These are phyloP conservation scores for Fusarium sp. DNA, from an alignment of 2,329 filamentous ascomycete genomes.

Conservation along the genomic window DNA sequence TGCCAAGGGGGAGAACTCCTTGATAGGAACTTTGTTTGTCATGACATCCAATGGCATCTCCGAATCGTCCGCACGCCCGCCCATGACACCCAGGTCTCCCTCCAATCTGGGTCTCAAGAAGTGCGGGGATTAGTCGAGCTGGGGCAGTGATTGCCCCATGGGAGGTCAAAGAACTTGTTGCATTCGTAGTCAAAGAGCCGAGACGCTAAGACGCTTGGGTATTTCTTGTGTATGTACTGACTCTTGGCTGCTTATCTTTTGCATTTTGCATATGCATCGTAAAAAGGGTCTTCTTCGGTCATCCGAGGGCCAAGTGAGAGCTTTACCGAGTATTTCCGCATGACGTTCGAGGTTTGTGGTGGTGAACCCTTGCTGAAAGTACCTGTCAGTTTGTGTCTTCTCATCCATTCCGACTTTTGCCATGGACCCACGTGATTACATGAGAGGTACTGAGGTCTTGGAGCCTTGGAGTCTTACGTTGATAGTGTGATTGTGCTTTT, in stretches of 20 bases:
- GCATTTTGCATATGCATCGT: constrained; percentile 25
- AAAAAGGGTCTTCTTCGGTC: constrained; percentile 30
- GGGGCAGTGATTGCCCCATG: constrained; percentile 32
- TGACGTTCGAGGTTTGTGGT: constrained; percentile 26
- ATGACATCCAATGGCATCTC: constrained; percentile 36
- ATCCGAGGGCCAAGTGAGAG: constrained; percentile 18
- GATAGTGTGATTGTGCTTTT: constrained; percentile 28
- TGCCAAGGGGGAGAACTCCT: constrained; percentile 17
- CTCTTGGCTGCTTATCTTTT: constrained; percentile 35
- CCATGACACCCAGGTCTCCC: constrained; percentile 15
- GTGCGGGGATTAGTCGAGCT: constrained; percentile 44
- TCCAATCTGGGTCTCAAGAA: constrained; percentile 34
- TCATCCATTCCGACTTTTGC: constrained; percentile 28
- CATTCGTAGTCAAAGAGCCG: constrained; percentile 30
- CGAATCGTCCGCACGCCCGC: background rate
- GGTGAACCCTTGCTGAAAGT: constrained; percentile 15
- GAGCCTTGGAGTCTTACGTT: constrained; percentile 10
- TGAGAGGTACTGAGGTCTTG: constrained; percentile 28
- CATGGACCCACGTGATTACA: constrained; percentile 43
- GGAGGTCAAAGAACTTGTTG: background rate
- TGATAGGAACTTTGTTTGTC: constrained; percentile 21
- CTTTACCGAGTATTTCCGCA: constrained; percentile 33
- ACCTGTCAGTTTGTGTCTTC: constrained; percentile 21
- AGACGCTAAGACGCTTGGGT: constrained; percentile 47
- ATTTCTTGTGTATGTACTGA: constrained; percentile 4